Evolutionary conservation across 805 yeast species (phyloP), one percentile per base, ranked within the genome.

Genomic region (Zygoascus flipseniorum): DNA sequence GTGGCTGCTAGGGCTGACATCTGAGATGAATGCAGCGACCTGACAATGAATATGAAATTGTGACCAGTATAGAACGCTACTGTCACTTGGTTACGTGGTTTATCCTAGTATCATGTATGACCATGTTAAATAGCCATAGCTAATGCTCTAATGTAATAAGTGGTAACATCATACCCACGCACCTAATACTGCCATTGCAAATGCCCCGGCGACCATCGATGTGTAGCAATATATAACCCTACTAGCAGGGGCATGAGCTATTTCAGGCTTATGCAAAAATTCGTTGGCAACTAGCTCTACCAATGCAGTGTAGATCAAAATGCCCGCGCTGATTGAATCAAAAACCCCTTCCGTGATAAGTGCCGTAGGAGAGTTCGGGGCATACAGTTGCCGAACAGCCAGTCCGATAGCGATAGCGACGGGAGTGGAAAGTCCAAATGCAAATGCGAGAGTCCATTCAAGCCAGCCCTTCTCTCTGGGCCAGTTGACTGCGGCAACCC

Each of bases 241-340:
- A n/a, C 39, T 5, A 35, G 8, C 16, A 11, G 9, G 9, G 39
- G 39, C 39, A 5, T 35, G 5, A 11, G 39, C 16, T 3, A 35
- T 35, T n/a, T 35, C 39, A 35, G 39, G 39, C 39, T 35, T 67
- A 18, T 84, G 75, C 64, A 74, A 64, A 62, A 84, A 82, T 60
- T 87, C 95, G 60, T 81, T 83, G 2, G 92, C 93, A 83, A 86
- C 78, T 54, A 86, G 71, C 66, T 86, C 95, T 11, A 86, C 86
- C 45, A 86, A 65, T 53, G 90, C 88, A 23, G 89, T 83, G 68
- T 86, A 87, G 31, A 86, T 71, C 60, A 87, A 72, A 53, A 87
- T 82, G 48, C 96, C 96, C 0, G 92, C 76, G 31, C 92, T 84
- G 47, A 87, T 73, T 1, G 92, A 73, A 64, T 87, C 93, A 59